Evolutionary conservation across 768 basidiomycete species (phyloP), one percentile per base, ranked within the genome.

Genomic region (Mycena galopus): DNA sequence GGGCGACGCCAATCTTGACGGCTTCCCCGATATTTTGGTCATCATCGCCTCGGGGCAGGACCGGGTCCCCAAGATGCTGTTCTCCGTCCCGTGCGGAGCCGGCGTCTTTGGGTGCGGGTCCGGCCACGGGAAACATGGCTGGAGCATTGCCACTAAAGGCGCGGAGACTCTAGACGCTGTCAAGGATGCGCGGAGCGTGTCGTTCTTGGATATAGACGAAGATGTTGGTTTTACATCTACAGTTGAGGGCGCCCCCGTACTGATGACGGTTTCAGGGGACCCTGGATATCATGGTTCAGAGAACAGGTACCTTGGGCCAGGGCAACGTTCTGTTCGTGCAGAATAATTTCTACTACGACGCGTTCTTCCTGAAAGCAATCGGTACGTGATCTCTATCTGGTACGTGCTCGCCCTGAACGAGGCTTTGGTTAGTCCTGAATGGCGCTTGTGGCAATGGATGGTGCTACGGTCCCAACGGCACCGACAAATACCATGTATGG

Each of bases 281-380:
- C 4, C 84, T 99, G 37, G 98, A 99, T 81, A 89, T 99, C n/a
- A 86, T 98, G 81, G 87, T 99, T 0, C 96, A 97, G 78, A 85
- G 98, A 50, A 90, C 91, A 0, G 96, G 96, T 2, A 82, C 84
- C 5, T 89, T 91, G 62, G 88, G 88, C 2, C 77, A 81, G 53
- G 92, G 93, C 17, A 90, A 87, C 47, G 83, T 95, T 21, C 78
- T 90, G 6, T 97, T 99, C 78, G 85, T 99, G 58, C 96, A 97
- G 82, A 99, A 99, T 78, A 99, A 98, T 81, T 95, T 97, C 78
- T 99, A 97, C 78, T 96, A 96, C 78, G 98, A 99, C 75, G 97
- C 98, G 0, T 99, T 99, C 86, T 99, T 99, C 89, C 86, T 99
- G 63, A 98, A 98, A 79, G 96, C 98, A 3, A 94, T 96, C 51